Evolutionary conservation across 768 basidiomycete genomes (phyloP).

Genomic region (Amanita rimosa): DNA sequence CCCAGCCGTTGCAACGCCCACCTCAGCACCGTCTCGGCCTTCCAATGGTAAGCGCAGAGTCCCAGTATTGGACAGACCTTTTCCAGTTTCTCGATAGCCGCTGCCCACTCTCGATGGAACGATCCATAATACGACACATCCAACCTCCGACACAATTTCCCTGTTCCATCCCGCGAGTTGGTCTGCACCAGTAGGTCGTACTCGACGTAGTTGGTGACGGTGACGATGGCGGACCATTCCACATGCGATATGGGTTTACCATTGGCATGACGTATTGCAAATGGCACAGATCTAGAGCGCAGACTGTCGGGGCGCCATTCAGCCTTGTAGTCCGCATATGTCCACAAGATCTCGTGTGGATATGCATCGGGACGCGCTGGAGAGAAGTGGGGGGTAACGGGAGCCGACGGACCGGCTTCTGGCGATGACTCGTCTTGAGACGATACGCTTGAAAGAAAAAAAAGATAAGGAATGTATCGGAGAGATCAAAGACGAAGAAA

Average conservation of each 20-base stretch:
- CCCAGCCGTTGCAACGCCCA: conserved; percentile 2
- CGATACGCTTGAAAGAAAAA: neutral
- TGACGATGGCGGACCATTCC: conserved; percentile 1
- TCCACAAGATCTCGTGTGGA: neutral
- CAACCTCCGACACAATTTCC: neutral
- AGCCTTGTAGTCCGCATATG: conserved; percentile 1
- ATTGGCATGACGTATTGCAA: conserved; percentile 1
- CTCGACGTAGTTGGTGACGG: neutral
- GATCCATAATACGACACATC: neutral
- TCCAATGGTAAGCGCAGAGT: conserved; percentile 3
- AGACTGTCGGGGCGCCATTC: neutral
- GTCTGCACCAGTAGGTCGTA: neutral
- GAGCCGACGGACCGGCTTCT: neutral
- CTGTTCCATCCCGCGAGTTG: neutral
- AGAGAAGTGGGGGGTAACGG: neutral
- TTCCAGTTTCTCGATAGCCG: neutral
- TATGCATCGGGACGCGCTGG: neutral
- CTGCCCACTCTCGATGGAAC: neutral
- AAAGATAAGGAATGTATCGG: neutral
- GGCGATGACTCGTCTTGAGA: neutral
- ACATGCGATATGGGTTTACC: neutral
- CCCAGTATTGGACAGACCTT: neutral
- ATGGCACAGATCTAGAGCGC: neutral
- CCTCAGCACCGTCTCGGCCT: conserved; percentile 1
- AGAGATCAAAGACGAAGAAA: neutral